Evolutionary conservation across 192 early-diverging fungal species (phyloP).

Genomic region (Paraglomus brasilianum): DNA sequence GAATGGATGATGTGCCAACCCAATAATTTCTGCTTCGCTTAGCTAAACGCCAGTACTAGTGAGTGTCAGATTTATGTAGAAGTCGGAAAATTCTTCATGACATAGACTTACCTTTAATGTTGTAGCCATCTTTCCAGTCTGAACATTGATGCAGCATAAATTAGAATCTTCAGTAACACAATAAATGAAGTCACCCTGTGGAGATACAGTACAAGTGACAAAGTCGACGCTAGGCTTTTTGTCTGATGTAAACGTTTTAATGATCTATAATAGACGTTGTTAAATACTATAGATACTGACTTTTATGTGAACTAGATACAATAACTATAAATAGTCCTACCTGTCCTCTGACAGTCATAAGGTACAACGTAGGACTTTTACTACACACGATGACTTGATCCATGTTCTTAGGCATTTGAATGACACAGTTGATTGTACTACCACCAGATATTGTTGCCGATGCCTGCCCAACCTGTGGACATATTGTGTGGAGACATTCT

Average conservation of each 20-base stretch:
- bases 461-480: conserved; percentile 51
- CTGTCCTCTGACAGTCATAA: conserved; percentile 65
- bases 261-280: conserved; percentile 15
- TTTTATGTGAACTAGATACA: background rate
- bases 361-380: conserved; percentile 70
- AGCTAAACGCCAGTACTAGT: conserved; percentile 41
- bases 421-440: conserved; percentile 57
- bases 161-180: conserved; percentile 67
- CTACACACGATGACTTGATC: conserved; percentile 78
- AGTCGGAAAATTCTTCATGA: background rate
- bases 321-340: conserved; percentile 11
- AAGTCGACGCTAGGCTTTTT: conserved; percentile 53
- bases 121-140: conserved; percentile 53
- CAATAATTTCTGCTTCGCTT: conserved; percentile 69
- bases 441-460: conserved; percentile 51
- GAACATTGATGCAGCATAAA: conserved; percentile 67
- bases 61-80: conserved; percentile 6
- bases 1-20: conserved; percentile 78
- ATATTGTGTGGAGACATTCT: conserved; percentile 62
- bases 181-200: conserved; percentile 83
- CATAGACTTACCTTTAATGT: conserved; percentile 42
- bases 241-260: conserved; percentile 49
- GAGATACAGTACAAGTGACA: conserved; percentile 58
- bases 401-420: conserved; percentile 60
- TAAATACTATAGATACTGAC: background rate